These are phyloP conservation scores for Furcasterigmium furcatum DNA, from an alignment of 2,329 filamentous ascomycete species.

Conservation along the genomic window DNA sequence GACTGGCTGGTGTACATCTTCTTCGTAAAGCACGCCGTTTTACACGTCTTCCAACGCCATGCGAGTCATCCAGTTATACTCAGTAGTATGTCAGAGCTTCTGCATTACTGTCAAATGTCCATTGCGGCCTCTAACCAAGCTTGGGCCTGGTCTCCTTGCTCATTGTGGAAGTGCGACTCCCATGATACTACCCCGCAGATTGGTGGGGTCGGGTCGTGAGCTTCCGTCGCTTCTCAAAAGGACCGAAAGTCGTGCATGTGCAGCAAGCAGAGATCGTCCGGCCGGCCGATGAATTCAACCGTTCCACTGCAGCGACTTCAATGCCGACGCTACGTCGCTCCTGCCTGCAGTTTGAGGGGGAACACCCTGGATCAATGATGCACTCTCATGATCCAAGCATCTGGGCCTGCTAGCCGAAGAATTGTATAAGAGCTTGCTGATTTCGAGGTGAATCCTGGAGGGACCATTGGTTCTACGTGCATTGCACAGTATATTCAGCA, in stretches of 20 bases:
- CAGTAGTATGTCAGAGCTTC: no score
- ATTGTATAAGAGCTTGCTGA: not conserved
- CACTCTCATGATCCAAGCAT: not conserved
- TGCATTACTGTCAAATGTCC: no score
- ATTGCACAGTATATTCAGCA: not conserved
- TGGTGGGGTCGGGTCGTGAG: not conserved
- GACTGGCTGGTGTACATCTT: no score
- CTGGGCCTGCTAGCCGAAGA: not conserved
- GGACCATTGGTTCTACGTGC: not conserved
- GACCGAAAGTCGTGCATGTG: not conserved
- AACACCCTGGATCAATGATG: constrained; percentile 2
- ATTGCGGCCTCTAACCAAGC: no score
- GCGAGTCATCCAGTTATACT: no score
- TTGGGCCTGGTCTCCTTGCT: no score
- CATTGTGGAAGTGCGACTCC: no score
- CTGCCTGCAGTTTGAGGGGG: not conserved
- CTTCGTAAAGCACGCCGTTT: no score
- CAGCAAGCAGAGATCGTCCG: not conserved
- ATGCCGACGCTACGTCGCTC: constrained; percentile 8
- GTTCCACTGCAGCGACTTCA: constrained; percentile 9
- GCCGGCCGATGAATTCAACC: not conserved
- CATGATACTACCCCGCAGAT: no score
- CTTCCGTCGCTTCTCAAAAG: not conserved
- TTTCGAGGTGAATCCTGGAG: not conserved
- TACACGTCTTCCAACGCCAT: no score